Base-by-base conservation (phyloP, 371 early-diverging fungal genomes). In the Mucor sp. region DNA sequence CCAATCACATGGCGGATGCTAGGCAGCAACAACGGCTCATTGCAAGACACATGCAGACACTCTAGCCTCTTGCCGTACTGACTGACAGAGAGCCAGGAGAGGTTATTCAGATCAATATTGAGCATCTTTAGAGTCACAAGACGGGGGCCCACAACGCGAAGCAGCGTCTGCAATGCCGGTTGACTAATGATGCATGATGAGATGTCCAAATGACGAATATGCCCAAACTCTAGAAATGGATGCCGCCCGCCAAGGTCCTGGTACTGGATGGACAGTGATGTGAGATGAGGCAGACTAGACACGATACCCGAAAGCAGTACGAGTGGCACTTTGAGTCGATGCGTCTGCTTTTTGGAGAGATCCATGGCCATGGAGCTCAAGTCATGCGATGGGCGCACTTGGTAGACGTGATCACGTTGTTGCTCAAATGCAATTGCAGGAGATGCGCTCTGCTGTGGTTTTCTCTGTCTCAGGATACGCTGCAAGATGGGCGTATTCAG, bases 361-460 rank as follows among this genome's bases (percentile, higher is more conserved):
- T 78, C 77, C 77, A 77, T 75, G 7, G 75, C 56, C 37, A 72
- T 65, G 3, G 78, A 77, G 12, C 76, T 66, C 6, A 82, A 41
- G 37, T 73, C 74, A 62, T 81, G 73, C 6, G 76, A 70, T 6
- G 79, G 82, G 14, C 71, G 72, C n/a, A 74, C 69, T 59, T 78
- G 78, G 59, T 78, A 80, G 2, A 80, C 63, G 57, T 80, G 73
- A 11, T 76, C 81, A n/a, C 81, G 72, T 47, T 72, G 75, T 27
- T 76, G 60, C 27, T 69, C 73, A 62, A 79, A 68, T 9, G 66
- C 60, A 30, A 39, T 39, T 21, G 28, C n/a, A 19, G 50, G 50
- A 23, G 25, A 50, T 50, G 9, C 11, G 21, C 14, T 50, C 11
- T 25, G 50, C 8, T 12, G 25, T 1, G 6, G n/a, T 25, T 44